Base-by-base conservation (phyloP, 345 rosid genomes). In the Dipteronia sinensis region DNA sequence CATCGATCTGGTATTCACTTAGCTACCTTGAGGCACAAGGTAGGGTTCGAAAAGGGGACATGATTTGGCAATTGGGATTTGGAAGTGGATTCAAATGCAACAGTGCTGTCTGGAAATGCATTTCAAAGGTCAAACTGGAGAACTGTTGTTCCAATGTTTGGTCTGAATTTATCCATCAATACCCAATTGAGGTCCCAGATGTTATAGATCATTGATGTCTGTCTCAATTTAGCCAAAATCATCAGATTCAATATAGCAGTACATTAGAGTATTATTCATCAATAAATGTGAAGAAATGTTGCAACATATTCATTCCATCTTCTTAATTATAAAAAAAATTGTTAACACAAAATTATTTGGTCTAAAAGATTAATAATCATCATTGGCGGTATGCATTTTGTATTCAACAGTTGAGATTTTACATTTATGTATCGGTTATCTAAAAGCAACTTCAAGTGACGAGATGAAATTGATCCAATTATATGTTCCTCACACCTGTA, bases 1-100 rank as follows among this genome's bases (percentile, higher is more conserved):
- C 83, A 38, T 76, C 83, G 1, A 22, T 76, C 11, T 80, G 83
- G 76, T 80, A 76, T 56, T 68, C 56, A 58, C 59, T 80, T 40
- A 20, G 76, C 7, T 80, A 80, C 72, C 49, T 80, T 25, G 83
- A 80, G 71, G 75, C 74, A 19, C 17, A 77, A 68, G 74, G 74
- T 13, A 77, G 67, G 74, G 66, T 77, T 25, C 59, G 23, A 34
- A 77, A 56, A 55, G 79, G 79, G 5, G 74, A 68, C 34, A 69
- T 42, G 19, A 38, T 77, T 42, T 77, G 79, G 79, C 79, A 77
- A 13, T 25, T 77, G 17, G 51, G 66, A 68, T 67, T 59, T 20
- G 64, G 64, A 22, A 59, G 64, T 20, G 64, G 64, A 22, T 59
- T 59, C 27, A 59, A 59, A 34, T 76, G 79, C 42, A 77, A 77